Base-by-base conservation (phyloP, 306 rosid species). In the Acacia confusa region DNA sequence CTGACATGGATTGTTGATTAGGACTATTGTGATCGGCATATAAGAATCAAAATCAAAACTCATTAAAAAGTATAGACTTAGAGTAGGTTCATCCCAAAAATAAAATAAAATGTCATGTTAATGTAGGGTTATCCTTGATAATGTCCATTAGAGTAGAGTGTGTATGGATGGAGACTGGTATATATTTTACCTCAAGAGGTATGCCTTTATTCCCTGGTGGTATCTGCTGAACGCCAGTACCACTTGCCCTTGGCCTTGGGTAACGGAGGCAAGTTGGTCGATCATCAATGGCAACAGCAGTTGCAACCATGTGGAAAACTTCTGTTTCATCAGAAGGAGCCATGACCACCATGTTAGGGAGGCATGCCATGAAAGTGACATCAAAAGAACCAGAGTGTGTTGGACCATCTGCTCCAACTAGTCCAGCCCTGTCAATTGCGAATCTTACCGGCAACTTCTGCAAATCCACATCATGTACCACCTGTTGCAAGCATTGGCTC, bases 371-470 rank as follows among this genome's bases (percentile, higher is more conserved):
- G 75, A 85, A 93, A 22, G 99, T 88, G 66, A 96, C 97, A 70
- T 96, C 99, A 72, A 96, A 96, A 69, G 98, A 76, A 77, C 98
- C 98, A 12, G 78, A 74, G 75, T 92, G 99, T 0, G 99, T 96
- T 0, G 98, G 98, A 70, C 99, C 98, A 80, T 96, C 99, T 11
- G 97, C 96, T 67, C 99, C 98, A 30, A 96, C 98, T 38, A 96
- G 88, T 36, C 99, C 98, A 45, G 99, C 99, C 84, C 98, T 87
- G 77, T 96, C 99, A 95, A 96, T 92, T 58, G 98, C 99, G 85
- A 96, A 93, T 84, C 98, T 89, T 83, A 93, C 94, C 0, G 97
- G 98, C 77, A 96, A 79, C 84, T 89, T 96, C 84, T 93, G 99
- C 86, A 96, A 84, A 87, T 96, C 98, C 17, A 96, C 99, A 80